Evolutionary conservation across 495 filamentous ascomycete species (phyloP).

Genomic region (Penicillium pulvis): DNA sequence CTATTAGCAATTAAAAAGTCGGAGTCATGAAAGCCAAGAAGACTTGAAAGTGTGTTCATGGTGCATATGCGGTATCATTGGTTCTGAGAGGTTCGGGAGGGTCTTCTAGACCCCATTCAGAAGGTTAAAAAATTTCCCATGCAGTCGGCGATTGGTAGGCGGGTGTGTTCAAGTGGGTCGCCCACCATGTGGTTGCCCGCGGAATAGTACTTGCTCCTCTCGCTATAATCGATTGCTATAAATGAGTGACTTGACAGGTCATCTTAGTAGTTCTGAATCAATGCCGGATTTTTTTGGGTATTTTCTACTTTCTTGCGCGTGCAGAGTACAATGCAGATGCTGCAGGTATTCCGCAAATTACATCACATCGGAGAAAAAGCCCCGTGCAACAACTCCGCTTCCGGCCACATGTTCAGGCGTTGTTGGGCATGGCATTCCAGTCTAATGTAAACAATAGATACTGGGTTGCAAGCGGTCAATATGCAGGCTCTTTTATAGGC

Average conservation of each 20-base stretch:
- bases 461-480: too few relatives aligned
- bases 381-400: background rate
- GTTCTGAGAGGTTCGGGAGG: slow-evolving; percentile 2
- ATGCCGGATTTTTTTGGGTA: too few relatives aligned
- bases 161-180: background rate
- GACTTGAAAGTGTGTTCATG: background rate
- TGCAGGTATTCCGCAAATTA: background rate
- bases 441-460: too few relatives aligned
- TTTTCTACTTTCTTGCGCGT: background rate
- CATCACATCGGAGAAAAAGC: background rate
- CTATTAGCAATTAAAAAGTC: slow-evolving; percentile 24
- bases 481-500: too few relatives aligned
- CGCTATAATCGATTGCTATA: too few relatives aligned
- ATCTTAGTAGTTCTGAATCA: too few relatives aligned
- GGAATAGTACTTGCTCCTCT: background rate
- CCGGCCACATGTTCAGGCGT: background rate
- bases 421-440: too few relatives aligned
- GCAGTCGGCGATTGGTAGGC: slow-evolving; percentile 10
- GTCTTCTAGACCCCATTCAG: slow-evolving; percentile 13
- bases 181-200: background rate
- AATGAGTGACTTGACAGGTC: too few relatives aligned
- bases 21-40: slow-evolving; percentile 14
- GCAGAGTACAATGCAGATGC: background rate
- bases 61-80: background rate
- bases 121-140: slow-evolving; percentile 2